Evolutionary conservation across 495 filamentous ascomycete species (phyloP).

Genomic region (Xylaria palmicola): DNA sequence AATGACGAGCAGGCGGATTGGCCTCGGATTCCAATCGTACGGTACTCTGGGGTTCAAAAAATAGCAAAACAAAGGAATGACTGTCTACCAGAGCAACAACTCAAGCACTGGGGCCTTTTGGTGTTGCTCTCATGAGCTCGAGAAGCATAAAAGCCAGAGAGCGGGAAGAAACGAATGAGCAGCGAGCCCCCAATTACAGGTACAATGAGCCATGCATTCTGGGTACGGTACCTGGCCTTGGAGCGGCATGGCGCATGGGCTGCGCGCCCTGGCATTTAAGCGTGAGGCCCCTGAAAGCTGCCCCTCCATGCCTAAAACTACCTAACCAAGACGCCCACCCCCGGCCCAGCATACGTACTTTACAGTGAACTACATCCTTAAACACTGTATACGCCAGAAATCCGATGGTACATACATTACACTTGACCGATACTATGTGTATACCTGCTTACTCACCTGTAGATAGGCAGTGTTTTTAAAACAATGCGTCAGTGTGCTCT

Average conservation of each 20-base stretch:
- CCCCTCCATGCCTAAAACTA: too few species aligned
- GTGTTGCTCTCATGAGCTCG: constrained; percentile 1
- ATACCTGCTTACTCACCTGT: too few species aligned
- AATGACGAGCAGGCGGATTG: neutral
- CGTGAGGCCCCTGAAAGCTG: constrained; percentile 1
- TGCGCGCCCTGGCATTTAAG: neutral
- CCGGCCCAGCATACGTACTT: too few species aligned
- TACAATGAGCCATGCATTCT: too few species aligned
- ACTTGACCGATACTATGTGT: too few species aligned
- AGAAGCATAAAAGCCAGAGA: neutral
- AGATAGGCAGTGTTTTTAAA: too few species aligned
- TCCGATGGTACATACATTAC: too few species aligned
- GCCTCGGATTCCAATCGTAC: neutral
- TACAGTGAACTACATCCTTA: too few species aligned
- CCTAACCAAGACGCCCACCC: too few species aligned
- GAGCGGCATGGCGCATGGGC: neutral
- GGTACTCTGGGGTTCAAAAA: neutral
- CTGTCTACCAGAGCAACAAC: constrained; percentile 5
- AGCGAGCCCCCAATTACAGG: neutral
- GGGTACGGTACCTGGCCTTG: neutral
- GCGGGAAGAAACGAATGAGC: constrained; percentile 2
- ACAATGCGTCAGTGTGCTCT: too few species aligned
- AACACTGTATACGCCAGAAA: too few species aligned
- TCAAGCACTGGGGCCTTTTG: neutral
- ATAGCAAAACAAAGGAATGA: too few species aligned